These are phyloP conservation scores for Beauveria rudraprayagi DNA, from an alignment of 2,329 filamentous ascomycete species.

Conservation along the genomic window DNA sequence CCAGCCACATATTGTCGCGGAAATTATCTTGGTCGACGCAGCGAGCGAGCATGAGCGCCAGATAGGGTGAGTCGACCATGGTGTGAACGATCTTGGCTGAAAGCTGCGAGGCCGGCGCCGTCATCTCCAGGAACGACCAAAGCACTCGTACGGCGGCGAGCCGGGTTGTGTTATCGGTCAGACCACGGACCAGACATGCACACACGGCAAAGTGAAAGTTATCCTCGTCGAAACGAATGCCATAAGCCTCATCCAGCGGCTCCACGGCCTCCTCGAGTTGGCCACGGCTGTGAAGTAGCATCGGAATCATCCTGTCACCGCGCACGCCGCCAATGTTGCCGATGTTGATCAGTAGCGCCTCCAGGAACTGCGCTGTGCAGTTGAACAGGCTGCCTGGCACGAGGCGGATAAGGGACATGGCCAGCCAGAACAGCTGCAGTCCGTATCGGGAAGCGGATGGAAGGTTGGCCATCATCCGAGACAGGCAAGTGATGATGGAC, in stretches of 20 bases:
- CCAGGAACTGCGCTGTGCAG: constrained; percentile 56
- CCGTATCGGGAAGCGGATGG: constrained; percentile 60
- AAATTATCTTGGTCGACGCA: constrained; percentile 50
- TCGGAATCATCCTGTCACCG: constrained; percentile 49
- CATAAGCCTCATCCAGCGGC: constrained; percentile 56
- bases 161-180: constrained; percentile 55
- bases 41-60: constrained; percentile 51
- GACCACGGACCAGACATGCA: constrained; percentile 54
- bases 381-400: constrained; percentile 57
- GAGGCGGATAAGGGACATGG: constrained; percentile 56
- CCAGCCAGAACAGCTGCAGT: constrained; percentile 62
- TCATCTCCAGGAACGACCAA: constrained; percentile 47
- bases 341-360: constrained; percentile 57
- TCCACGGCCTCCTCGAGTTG: constrained; percentile 55
- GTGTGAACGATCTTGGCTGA: constrained; percentile 17
- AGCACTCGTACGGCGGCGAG: constrained; percentile 51
- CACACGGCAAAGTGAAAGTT: constrained; percentile 62
- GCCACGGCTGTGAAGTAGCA: constrained; percentile 51
- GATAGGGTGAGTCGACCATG: constrained; percentile 45
- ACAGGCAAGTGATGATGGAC: constrained; percentile 57
- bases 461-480: constrained; percentile 64
- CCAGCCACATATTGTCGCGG: constrained; percentile 54
- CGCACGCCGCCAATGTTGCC: constrained; percentile 51
- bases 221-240: constrained; percentile 54
- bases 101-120: constrained; percentile 12